Conservation (phyloP, 1,284 basidiomycete genomes). For the Mycosarcoma maydis region DNA sequence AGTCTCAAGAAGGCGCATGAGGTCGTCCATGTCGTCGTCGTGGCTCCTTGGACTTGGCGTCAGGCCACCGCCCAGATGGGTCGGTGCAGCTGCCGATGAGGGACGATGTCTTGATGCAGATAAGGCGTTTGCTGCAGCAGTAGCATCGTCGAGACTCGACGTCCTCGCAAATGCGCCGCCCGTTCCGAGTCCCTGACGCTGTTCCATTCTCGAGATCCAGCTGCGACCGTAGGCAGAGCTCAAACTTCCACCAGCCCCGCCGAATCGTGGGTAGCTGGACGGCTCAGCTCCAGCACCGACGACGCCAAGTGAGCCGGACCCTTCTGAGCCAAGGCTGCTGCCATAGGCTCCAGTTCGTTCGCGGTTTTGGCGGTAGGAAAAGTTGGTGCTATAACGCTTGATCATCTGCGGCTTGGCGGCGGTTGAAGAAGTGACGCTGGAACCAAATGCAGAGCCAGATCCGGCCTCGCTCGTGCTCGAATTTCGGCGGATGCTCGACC, state of each 20-base stretch:
- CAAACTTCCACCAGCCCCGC: conserved; percentile 33
- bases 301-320: conserved; percentile 13
- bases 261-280: conserved; percentile 38
- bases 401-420: conserved; percentile 56
- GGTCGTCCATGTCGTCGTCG: conserved; percentile 57
- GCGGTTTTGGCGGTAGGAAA: conserved; percentile 48
- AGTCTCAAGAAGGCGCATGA: conserved; percentile 50
- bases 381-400: conserved; percentile 56
- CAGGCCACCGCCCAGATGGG: conserved; percentile 12
- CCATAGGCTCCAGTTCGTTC: conserved; percentile 28
- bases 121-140: conserved; percentile 22
- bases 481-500: conserved; percentile 37
- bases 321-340: conserved; percentile 39
- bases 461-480: conserved; percentile 40
- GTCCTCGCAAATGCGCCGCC: conserved; percentile 38
- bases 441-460: conserved; percentile 33
- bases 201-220: conserved; percentile 54
- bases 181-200: conserved; percentile 43
- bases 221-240: conserved; percentile 44
- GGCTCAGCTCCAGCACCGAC: conserved; percentile 34
- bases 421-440: conserved; percentile 12
- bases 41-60: conserved; percentile 46
- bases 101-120: conserved; percentile 26
- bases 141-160: conserved; percentile 40
- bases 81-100: conserved; percentile 1